These are phyloP conservation scores for Exophiala sideris DNA, from an alignment of 2,329 filamentous ascomycete species.

Conservation along the genomic window DNA sequence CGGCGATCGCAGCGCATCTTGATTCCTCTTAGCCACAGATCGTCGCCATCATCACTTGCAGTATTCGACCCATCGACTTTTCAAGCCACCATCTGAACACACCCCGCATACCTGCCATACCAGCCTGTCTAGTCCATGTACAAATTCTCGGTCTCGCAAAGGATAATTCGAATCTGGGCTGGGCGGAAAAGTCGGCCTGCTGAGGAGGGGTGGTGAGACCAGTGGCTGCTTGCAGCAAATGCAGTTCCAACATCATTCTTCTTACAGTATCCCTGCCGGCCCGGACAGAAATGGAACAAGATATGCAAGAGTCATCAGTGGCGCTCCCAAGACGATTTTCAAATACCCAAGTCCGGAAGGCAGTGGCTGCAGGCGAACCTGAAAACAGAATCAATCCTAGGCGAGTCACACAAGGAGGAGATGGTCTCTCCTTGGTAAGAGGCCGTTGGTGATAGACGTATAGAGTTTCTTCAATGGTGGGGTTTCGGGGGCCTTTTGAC, in stretches of 20 bases:
- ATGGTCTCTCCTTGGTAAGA: neutral
- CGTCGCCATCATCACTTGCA: neutral
- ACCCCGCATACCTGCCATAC: too few species aligned
- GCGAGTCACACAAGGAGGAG: neutral
- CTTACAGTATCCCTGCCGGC: neutral
- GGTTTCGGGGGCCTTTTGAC: neutral
- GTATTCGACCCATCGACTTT: neutral
- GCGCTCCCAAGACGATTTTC: neutral
- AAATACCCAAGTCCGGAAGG: neutral
- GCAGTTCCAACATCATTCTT: neutral
- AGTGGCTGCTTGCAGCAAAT: neutral
- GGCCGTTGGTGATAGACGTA: neutral
- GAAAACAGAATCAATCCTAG: too few species aligned
- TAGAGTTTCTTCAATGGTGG: neutral
- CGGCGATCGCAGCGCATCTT: neutral
- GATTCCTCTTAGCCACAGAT: constrained; percentile 1
- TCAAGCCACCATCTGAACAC: neutral
- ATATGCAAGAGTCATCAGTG: constrained; percentile 3
- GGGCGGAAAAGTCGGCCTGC: too few species aligned
- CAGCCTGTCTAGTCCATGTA: too few species aligned
- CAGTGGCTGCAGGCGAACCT: too few species aligned
- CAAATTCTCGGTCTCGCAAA: too few species aligned
- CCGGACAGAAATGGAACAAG: neutral
- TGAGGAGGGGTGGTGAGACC: neutral
- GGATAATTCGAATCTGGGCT: too few species aligned